phyloP scores from a whole-genome alignment of 805 yeast species.

The Ogataea nakhonphanomensis region DNA sequence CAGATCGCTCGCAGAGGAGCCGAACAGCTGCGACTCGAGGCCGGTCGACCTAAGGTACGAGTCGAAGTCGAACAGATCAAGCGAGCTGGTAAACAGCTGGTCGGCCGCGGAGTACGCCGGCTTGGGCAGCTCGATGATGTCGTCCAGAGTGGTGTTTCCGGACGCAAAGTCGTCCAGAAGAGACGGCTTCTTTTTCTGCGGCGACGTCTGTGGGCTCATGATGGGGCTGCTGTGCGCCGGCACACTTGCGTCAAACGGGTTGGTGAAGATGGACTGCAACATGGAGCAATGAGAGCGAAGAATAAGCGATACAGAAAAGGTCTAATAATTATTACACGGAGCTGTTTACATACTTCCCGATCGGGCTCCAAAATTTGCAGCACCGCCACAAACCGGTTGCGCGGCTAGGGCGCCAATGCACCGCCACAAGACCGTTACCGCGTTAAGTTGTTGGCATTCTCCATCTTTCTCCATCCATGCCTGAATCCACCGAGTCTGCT shows the following conservation, averaged over 20 bases:
- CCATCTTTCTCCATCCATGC: conserved; percentile 2
- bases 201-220: conserved; percentile 5
- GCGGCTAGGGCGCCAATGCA: neutral
- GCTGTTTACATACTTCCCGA: conserved; percentile 22
- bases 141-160: conserved; percentile 25
- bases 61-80: conserved; percentile 27
- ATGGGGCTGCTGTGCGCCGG: conserved; percentile 11
- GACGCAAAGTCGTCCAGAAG: conserved; percentile 30
- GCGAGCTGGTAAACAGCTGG: conserved; percentile 4
- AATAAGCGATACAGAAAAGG: conserved; percentile 15
- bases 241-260: conserved; percentile 17
- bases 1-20: conserved; percentile 11
- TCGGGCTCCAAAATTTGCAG: conserved; percentile 6
- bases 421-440: conserved; percentile 5
- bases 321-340: neutral
- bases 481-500: neutral
- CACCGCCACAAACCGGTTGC: conserved; percentile 1
- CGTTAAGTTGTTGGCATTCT: conserved; percentile 6
- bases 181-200: conserved; percentile 6
- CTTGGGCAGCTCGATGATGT: conserved; percentile 17
- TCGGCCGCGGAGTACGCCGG: conserved; percentile 5
- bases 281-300: conserved; percentile 12
- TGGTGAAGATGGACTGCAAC: conserved; percentile 19
- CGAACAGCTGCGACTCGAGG: conserved; percentile 13
- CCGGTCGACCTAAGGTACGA: conserved; percentile 22